Evolutionary conservation across 208 protist genomes (phyloP).

Genomic region (Trypanosoma vivax): DNA sequence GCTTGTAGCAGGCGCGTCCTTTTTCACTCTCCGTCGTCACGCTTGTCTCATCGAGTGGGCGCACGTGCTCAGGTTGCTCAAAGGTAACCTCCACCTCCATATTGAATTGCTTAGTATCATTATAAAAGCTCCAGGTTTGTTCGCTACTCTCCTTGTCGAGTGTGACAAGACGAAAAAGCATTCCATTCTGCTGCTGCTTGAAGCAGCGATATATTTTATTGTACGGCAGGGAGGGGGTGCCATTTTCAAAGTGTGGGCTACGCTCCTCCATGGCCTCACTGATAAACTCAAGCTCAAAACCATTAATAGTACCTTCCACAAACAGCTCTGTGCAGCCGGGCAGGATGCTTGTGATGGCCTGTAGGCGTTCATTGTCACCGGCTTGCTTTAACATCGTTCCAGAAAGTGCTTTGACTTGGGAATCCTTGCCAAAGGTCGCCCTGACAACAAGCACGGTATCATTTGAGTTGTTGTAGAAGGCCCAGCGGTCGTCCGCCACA

Average conservation of each 20-base stretch:
- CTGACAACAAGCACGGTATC: constrained; percentile 33
- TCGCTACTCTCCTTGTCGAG: constrained; percentile 31
- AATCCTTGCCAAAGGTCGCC: constrained; percentile 25
- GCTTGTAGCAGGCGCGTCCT: constrained; percentile 27
- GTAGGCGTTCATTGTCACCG: constrained; percentile 14
- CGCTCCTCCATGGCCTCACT: constrained; percentile 43
- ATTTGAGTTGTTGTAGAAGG: constrained; percentile 80
- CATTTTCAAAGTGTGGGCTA: constrained; percentile 50
- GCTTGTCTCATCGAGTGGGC: constrained; percentile 39
- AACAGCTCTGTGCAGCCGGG: constrained; percentile 32
- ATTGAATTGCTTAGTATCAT: constrained; percentile 67
- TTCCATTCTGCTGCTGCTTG: constrained; percentile 63
- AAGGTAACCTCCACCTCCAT: constrained; percentile 54
- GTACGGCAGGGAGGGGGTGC: constrained; percentile 42
- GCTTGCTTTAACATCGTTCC: constrained; percentile 14
- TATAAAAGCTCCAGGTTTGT: constrained; percentile 76
- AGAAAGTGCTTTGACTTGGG: constrained; percentile 34
- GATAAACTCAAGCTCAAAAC: constrained; percentile 38
- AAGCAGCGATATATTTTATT: constrained; percentile 73
- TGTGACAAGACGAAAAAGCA: constrained; percentile 73
- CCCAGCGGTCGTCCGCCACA: constrained; percentile 60
- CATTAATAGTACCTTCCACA: constrained; percentile 25
- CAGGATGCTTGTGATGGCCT: constrained; percentile 12
- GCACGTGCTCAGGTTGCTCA: constrained; percentile 19
- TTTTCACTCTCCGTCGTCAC: constrained; percentile 1